Evolutionary conservation across 768 basidiomycete genomes (phyloP).

Genomic region (Trametes maxima): DNA sequence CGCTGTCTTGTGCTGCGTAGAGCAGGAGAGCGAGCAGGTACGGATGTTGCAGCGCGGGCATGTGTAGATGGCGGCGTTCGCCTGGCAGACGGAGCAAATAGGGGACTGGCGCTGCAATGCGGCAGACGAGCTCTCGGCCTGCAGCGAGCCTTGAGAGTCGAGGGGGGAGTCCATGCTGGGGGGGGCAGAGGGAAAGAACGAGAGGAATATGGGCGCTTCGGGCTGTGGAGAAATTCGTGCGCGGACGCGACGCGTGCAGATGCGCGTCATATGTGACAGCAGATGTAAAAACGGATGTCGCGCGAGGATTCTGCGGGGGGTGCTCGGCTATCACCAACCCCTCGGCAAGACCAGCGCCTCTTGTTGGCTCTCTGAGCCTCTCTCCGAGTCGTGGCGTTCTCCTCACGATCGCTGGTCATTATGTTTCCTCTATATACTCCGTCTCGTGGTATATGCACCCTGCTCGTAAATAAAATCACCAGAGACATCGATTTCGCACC

Average conservation of each 20-base stretch:
- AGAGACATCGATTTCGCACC: too few species aligned
- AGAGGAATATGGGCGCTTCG: background rate
- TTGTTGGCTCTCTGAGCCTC: too few species aligned
- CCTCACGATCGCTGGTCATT: too few species aligned
- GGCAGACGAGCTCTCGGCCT: constrained; percentile 21
- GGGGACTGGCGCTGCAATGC: constrained; percentile 27
- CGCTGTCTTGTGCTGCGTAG: constrained; percentile 62
- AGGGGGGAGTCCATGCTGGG: constrained; percentile 3
- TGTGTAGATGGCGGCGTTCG: constrained; percentile 61
- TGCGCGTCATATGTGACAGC: background rate
- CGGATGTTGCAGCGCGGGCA: constrained; percentile 75
- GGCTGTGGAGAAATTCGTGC: background rate
- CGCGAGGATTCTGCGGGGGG: too few species aligned
- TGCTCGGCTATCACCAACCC: too few species aligned
- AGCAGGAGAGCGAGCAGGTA: constrained; percentile 76
- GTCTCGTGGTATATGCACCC: too few species aligned
- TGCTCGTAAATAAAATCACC: too few species aligned
- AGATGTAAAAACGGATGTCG: too few species aligned
- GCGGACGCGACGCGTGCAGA: constrained; percentile 2
- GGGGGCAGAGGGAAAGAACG: background rate
- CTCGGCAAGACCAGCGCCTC: too few species aligned
- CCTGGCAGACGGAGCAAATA: constrained; percentile 54
- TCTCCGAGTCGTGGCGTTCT: too few species aligned
- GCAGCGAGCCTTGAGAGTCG: background rate
- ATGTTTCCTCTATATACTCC: too few species aligned